Evolutionary conservation across 345 rosid species (phyloP).

Genomic region (Bretschneidera sinensis): DNA sequence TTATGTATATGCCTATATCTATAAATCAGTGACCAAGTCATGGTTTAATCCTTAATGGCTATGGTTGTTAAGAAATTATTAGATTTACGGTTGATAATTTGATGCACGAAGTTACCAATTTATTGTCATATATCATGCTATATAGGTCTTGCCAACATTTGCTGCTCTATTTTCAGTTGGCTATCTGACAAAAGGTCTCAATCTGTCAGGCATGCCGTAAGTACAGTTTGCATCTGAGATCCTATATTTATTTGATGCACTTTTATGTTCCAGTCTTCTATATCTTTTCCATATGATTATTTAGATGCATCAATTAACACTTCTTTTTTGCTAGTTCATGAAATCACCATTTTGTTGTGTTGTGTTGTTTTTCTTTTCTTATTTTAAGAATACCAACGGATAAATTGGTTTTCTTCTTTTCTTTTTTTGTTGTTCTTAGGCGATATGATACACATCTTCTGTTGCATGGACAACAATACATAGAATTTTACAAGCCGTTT

Average conservation of each 20-base stretch:
- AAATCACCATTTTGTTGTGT: neutral
- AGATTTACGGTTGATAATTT: too few species aligned
- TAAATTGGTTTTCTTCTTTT: neutral
- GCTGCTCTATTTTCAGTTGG: constrained; percentile 47
- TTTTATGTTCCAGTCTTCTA: neutral
- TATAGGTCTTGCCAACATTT: constrained; percentile 86
- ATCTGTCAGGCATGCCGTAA: constrained; percentile 63
- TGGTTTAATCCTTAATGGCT: neutral
- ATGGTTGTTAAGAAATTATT: neutral
- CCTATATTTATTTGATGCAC: neutral
- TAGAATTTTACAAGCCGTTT: constrained; percentile 71
- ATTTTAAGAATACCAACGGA: neutral
- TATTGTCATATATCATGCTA: neutral
- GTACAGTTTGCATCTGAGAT: constrained; percentile 14
- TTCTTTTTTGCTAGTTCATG: too few species aligned
- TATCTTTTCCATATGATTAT: neutral
- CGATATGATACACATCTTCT: constrained; percentile 70
- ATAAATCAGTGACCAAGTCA: too few species aligned
- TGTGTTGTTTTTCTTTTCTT: too few species aligned
- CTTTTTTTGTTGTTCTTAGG: constrained; percentile 15
- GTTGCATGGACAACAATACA: constrained; percentile 87
- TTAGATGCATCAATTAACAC: neutral
- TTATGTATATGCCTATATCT: neutral
- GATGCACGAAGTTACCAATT: neutral
- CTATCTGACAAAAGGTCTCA: constrained; percentile 17